Evolutionary conservation across 768 basidiomycete species (phyloP).

Genomic region (Lentinula lateritia): DNA sequence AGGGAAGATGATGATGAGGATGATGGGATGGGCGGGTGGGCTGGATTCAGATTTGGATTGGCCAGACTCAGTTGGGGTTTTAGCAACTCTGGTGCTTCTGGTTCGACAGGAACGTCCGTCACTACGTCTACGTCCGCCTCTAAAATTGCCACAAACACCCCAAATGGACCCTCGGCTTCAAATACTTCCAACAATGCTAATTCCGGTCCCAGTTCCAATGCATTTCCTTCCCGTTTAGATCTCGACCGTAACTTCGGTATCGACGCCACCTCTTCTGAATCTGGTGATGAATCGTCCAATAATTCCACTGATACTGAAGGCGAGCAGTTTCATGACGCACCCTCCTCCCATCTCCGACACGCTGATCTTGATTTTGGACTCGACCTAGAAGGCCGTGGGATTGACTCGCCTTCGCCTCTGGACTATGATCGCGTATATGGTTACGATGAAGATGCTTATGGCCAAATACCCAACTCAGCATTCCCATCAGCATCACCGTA

Average conservation of each 20-base stretch:
- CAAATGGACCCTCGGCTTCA: background rate
- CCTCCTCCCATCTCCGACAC: background rate
- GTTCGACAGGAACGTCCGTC: slow-evolving; percentile 11
- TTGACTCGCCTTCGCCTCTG: slow-evolving; percentile 4
- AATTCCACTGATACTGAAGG: slow-evolving; percentile 2
- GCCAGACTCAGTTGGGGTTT: slow-evolving; percentile 35
- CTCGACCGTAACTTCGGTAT: slow-evolving; percentile 42
- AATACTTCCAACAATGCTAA: background rate
- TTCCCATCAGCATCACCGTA: slow-evolving; percentile 2
- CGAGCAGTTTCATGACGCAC: slow-evolving; percentile 2
- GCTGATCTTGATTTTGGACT: background rate
- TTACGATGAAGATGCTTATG: slow-evolving; percentile 16
- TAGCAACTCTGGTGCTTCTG: slow-evolving; percentile 24
- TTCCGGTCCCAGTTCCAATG: slow-evolving; percentile 9
- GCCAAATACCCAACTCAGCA: slow-evolving; percentile 7
- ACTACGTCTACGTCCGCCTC: background rate
- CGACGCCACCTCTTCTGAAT: background rate
- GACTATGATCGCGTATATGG: slow-evolving; percentile 21
- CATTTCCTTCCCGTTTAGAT: slow-evolving; percentile 35
- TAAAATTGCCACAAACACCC: background rate
- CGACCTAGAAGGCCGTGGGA: background rate
- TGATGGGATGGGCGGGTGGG: slow-evolving; percentile 25
- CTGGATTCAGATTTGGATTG: slow-evolving; percentile 37
- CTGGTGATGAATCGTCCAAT: background rate
- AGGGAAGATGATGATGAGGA: slow-evolving; percentile 17